These are phyloP conservation scores for Saccharomyces hybrid DNA, from an alignment of 1,139 yeast genomes.

Conservation along the genomic window DNA sequence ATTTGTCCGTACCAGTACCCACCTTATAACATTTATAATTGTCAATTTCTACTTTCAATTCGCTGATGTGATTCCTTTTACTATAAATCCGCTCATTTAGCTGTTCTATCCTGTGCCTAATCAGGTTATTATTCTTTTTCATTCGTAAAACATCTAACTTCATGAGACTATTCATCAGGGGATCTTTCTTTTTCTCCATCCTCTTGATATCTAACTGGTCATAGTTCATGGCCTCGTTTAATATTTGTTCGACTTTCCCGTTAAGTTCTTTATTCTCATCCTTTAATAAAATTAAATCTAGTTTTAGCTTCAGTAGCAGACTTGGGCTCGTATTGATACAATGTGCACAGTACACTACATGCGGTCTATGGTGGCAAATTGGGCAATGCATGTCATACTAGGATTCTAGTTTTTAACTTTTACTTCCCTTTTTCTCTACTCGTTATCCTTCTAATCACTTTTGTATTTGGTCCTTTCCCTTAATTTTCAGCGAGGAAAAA, in stretches of 20 bases:
- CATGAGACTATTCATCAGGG: constrained; percentile 15
- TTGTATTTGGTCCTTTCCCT: not conserved
- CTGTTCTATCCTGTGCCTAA: constrained; percentile 13
- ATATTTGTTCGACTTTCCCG: constrained; percentile 15
- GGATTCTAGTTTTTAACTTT: not conserved
- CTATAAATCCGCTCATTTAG: constrained; percentile 10
- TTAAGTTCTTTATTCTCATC: constrained; percentile 14
- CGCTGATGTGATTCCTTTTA: constrained; percentile 10
- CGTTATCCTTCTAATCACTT: not conserved
- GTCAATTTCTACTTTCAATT: constrained; percentile 6
- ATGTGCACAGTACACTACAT: constrained; percentile 22
- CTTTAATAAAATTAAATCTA: constrained; percentile 14
- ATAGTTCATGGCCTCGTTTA: constrained; percentile 13
- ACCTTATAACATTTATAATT: not conserved
- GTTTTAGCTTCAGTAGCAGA: constrained; percentile 14
- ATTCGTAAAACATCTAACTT: constrained; percentile 17
- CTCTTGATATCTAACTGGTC: not conserved
- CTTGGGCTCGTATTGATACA: constrained; percentile 27
- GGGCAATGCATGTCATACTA: constrained; percentile 17
- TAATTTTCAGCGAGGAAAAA: not conserved
- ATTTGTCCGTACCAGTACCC: not conserved
- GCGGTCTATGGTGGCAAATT: constrained; percentile 16
- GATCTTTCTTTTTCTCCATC: not conserved
- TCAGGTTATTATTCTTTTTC: constrained; percentile 14
- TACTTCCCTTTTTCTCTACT: not conserved